phyloP scores from a whole-genome alignment of 2,329 filamentous ascomycete genomes.

The Mycosphaerella arachidis region DNA sequence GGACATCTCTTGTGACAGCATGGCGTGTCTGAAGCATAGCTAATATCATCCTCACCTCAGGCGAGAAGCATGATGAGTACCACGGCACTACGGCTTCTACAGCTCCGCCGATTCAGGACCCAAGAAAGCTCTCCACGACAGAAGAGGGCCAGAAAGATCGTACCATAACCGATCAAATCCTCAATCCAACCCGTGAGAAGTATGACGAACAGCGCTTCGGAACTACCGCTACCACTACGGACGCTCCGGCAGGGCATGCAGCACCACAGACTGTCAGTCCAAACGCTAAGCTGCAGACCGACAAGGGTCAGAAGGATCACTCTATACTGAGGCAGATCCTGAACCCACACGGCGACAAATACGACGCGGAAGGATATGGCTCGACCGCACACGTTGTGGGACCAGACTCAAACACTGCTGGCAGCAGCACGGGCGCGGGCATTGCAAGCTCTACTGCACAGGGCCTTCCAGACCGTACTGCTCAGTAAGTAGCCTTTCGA shows the following conservation, averaged over 20 bases:
- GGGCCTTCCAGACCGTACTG: not conserved
- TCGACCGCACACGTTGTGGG: slow-evolving; percentile 15
- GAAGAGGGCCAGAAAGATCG: slow-evolving; percentile 12
- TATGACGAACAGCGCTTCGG: slow-evolving; percentile 20
- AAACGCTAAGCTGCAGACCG: slow-evolving; percentile 11
- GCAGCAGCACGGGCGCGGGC: not conserved
- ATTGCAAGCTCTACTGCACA: not conserved
- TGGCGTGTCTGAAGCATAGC: not conserved
- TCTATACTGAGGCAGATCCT: slow-evolving; percentile 18
- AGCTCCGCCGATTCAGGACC: not conserved
- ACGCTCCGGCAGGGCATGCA: slow-evolving; percentile 1
- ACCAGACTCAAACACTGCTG: not conserved
- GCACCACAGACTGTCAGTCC: slow-evolving; percentile 4
- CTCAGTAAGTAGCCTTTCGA: not conserved
- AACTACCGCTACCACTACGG: slow-evolving; percentile 11
- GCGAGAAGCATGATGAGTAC: slow-evolving; percentile 21
- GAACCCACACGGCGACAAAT: slow-evolving; percentile 25
- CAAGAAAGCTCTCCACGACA: slow-evolving; percentile 8
- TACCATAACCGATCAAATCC: slow-evolving; percentile 18
- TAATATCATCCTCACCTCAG: not conserved
- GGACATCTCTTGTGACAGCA: not conserved
- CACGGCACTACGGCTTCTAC: slow-evolving; percentile 12
- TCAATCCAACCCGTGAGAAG: slow-evolving; percentile 17
- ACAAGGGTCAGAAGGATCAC: slow-evolving; percentile 15
- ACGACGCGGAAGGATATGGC: slow-evolving; percentile 22